Conservation (phyloP, 1,284 basidiomycete species). For the Pseudozyma tsukubaensis region DNA sequence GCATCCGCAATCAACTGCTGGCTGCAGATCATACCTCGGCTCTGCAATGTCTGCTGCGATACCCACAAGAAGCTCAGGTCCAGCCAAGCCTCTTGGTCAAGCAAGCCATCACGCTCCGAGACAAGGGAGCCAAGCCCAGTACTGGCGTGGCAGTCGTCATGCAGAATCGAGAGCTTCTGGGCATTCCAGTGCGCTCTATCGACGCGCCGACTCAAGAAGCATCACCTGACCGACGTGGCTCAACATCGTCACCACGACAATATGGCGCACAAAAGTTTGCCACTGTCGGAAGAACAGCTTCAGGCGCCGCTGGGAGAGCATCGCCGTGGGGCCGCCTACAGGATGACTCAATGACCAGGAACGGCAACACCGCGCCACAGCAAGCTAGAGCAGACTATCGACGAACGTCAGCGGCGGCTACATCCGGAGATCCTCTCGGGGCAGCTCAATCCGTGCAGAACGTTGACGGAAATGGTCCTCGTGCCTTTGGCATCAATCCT, state of each 20-base stretch:
- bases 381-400: neutral
- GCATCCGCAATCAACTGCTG: constrained; percentile 60
- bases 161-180: constrained; percentile 52
- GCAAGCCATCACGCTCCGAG: constrained; percentile 46
- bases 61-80: constrained; percentile 31
- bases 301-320: constrained; percentile 8
- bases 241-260: constrained; percentile 11
- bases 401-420: constrained; percentile 13
- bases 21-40: constrained; percentile 52
- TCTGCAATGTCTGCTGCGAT: constrained; percentile 56
- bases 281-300: constrained; percentile 30
- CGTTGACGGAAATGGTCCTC: constrained; percentile 7
- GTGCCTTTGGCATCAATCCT: constrained; percentile 42
- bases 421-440: constrained; percentile 21
- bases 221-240: neutral
- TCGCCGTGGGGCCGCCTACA: constrained; percentile 33
- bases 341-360: constrained; percentile 2
- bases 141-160: constrained; percentile 50
- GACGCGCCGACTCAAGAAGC: constrained; percentile 2
- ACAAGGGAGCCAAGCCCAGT: constrained; percentile 27
- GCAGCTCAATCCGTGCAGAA: constrained; percentile 4
- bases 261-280: constrained; percentile 28
- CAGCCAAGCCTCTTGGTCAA: constrained; percentile 40
- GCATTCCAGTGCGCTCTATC: constrained; percentile 20
- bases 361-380: neutral